Evolutionary conservation across 2,329 filamentous ascomycete species (phyloP).

Genomic region (Colletotrichum tofieldiae): DNA sequence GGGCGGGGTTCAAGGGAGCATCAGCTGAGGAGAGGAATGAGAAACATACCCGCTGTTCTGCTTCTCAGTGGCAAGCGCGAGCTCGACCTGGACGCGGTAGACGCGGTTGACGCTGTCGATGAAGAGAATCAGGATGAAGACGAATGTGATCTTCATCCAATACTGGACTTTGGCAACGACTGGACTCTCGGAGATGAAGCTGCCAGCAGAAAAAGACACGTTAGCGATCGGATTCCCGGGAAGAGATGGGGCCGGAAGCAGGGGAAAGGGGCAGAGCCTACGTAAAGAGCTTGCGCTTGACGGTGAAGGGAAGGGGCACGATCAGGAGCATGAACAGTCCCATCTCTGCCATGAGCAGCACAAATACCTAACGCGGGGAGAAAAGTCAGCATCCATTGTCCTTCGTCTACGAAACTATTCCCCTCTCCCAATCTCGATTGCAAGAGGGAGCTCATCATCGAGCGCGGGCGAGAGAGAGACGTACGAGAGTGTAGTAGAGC

Average conservation of each 20-base stretch:
- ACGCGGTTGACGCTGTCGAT: constrained; percentile 93
- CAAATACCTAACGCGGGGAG: constrained; percentile 76
- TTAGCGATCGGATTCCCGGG: constrained; percentile 23
- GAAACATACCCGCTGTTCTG: constrained; percentile 63
- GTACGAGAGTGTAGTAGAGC: constrained; percentile 71
- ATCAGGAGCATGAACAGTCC: constrained; percentile 83
- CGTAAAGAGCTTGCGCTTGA: constrained; percentile 89
- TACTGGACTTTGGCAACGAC: constrained; percentile 94
- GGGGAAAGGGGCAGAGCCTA: constrained; percentile 54
- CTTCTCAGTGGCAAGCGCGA: constrained; percentile 80
- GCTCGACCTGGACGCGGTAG: constrained; percentile 88
- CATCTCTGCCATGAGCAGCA: constrained; percentile 89
- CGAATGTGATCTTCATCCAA: constrained; percentile 98
- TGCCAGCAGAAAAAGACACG: constrained; percentile 50
- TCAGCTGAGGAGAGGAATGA: not conserved
- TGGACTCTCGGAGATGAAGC: constrained; percentile 93
- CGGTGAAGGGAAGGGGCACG: constrained; percentile 88
- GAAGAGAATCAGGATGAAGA: constrained; percentile 99
- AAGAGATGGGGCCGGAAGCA: not conserved
- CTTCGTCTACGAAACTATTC: constrained; percentile 2
- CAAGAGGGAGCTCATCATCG: not conserved
- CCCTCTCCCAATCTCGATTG: constrained; percentile 12
- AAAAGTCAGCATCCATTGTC: constrained; percentile 25
- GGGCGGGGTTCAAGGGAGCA: constrained; percentile 21
- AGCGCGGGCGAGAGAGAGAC: constrained; percentile 44